These are phyloP conservation scores for Fusarium sp. DNA, from an alignment of 2,329 filamentous ascomycete species.

Conservation along the genomic window DNA sequence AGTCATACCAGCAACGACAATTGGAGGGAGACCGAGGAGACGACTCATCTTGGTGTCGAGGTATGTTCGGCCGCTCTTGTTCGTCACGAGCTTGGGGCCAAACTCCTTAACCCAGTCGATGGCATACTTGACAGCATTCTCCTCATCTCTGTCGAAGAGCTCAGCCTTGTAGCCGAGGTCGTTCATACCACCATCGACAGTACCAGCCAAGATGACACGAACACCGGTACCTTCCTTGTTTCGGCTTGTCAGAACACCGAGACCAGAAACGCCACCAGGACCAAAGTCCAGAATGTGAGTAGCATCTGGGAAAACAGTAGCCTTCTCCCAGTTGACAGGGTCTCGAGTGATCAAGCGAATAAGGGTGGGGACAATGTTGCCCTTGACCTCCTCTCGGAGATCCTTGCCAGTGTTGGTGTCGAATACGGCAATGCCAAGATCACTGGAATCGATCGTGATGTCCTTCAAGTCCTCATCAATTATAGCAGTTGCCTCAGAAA, in stretches of 20 bases:
- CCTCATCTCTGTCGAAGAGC: slow-evolving; percentile 94
- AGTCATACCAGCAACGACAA: slow-evolving; percentile 95
- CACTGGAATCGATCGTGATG: slow-evolving; percentile 75
- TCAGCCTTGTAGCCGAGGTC: slow-evolving; percentile 99
- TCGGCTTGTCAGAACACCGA: slow-evolving; percentile 94
- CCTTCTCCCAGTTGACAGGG: slow-evolving; percentile 94
- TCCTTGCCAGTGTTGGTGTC: slow-evolving; percentile 91
- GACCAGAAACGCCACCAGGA: slow-evolving; percentile 93
- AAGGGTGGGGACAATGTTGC: slow-evolving; percentile 85
- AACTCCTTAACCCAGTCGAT: slow-evolving; percentile 98
- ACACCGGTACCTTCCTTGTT: slow-evolving; percentile 99
- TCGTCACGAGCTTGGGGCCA: slow-evolving; percentile 90
- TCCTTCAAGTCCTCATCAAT: slow-evolving; percentile 90
- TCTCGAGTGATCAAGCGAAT: slow-evolving; percentile 95
- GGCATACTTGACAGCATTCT: slow-evolving; percentile 93
- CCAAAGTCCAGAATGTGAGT: slow-evolving; percentile 98
- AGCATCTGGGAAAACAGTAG: slow-evolving; percentile 87
- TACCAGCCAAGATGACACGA: slow-evolving; percentile 91
- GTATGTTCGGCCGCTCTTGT: slow-evolving; percentile 85
- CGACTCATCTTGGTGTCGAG: slow-evolving; percentile 98
- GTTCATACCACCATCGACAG: slow-evolving; percentile 87
- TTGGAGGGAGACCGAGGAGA: slow-evolving; percentile 81
- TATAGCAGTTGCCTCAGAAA: slow-evolving; percentile 80
- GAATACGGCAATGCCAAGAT: slow-evolving; percentile 85
- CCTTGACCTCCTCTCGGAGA: slow-evolving; percentile 72